A percentile compares a stretch with the other conserved stretches of the same genome.
These are phyloP conservation scores for Chlamydomonas incerta DNA, from an alignment of 139 green algal species.

Conservation along the genomic window DNA sequence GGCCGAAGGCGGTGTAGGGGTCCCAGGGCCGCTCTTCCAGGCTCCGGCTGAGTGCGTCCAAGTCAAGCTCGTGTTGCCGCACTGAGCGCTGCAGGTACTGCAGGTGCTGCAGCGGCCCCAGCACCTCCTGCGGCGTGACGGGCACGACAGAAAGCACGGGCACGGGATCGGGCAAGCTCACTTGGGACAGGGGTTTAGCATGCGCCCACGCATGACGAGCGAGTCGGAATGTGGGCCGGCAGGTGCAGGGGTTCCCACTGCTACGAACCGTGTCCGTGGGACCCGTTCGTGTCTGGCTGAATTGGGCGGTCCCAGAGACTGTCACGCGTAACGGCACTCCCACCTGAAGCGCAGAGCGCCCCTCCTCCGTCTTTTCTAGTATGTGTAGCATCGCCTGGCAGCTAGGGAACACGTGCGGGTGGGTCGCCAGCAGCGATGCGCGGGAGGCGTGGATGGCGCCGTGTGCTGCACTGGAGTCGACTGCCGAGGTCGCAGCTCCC, in stretches of 20 bases:
- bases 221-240: no score
- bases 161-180: no score
- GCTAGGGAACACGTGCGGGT: conserved; percentile 24
- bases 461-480: no score
- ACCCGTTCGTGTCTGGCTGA: no score
- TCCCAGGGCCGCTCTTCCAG: neutral
- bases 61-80: neutral
- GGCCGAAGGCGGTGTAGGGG: neutral
- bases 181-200: no score
- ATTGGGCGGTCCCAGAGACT: no score
- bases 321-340: neutral
- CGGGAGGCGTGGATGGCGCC: neutral
- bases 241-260: no score
- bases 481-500: no score
- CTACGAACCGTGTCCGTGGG: no score
- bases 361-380: neutral
- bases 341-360: neutral
- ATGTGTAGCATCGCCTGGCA: conserved; percentile 27
- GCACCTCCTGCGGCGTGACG: neutral
- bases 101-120: neutral
- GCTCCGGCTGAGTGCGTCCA: neutral
- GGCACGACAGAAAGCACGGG: no score
- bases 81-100: neutral
- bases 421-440: neutral
- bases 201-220: no score